Evolutionary conservation across 192 early-diverging fungal species (phyloP).

Genomic region (Coemansia sp.): DNA sequence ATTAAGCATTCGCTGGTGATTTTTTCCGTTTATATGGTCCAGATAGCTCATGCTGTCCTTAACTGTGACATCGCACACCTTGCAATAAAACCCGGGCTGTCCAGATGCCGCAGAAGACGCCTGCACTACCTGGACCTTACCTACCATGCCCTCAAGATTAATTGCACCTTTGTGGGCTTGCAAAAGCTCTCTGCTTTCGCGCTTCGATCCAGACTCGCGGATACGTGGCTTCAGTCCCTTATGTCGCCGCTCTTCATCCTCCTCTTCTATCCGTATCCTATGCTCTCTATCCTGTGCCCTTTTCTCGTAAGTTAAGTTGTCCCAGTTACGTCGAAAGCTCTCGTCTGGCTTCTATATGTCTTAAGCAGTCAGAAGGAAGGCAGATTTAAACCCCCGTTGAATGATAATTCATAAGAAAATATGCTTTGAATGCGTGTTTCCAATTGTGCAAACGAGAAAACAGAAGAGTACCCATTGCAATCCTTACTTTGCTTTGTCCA

Average conservation of each 20-base stretch:
- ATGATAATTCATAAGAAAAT: background rate
- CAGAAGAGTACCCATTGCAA: background rate
- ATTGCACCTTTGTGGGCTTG: constrained; percentile 62
- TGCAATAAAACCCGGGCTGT: constrained; percentile 92
- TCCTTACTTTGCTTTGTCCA: constrained; percentile 5
- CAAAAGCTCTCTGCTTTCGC: constrained; percentile 51
- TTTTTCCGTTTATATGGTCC: constrained; percentile 89
- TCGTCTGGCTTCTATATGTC: constrained; percentile 4
- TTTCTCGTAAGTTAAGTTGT: constrained; percentile 66
- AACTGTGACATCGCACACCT: constrained; percentile 80
- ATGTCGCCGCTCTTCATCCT: constrained; percentile 59
- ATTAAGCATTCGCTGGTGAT: constrained; percentile 82
- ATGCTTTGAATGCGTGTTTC: background rate
- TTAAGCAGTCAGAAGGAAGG: background rate
- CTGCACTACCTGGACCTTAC: constrained; percentile 81
- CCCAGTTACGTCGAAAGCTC: constrained; percentile 61
- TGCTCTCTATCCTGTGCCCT: constrained; percentile 66
- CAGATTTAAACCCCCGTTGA: background rate
- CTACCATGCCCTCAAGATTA: constrained; percentile 72
- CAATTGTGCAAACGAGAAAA: background rate
- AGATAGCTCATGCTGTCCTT: constrained; percentile 90
- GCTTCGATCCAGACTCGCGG: constrained; percentile 10
- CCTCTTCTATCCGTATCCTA: constrained; percentile 41
- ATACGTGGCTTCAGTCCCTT: constrained; percentile 51
- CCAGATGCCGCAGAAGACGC: constrained; percentile 55